phyloP scores from a whole-genome alignment of 805 yeast species.

The Ogataea trehalophila region DNA sequence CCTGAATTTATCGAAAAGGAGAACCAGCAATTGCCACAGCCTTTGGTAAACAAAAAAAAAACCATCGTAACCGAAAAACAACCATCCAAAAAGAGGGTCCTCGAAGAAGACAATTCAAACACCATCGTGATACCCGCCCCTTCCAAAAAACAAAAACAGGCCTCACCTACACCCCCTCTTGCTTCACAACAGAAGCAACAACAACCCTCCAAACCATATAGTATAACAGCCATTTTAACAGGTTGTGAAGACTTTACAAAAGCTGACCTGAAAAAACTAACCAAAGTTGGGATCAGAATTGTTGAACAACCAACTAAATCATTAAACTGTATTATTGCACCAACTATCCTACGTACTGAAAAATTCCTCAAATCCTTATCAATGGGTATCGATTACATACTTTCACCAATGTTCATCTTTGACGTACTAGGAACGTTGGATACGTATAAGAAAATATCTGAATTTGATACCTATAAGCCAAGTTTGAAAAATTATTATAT shows the following conservation, averaged over 20 bases:
- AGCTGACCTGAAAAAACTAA: constrained; percentile 39
- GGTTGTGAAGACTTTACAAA: constrained; percentile 55
- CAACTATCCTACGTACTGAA: constrained; percentile 78
- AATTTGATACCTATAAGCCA: constrained; percentile 25
- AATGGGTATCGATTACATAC: constrained; percentile 43
- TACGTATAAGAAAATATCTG: constrained; percentile 18
- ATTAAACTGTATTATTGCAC: constrained; percentile 60
- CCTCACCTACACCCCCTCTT: not conserved
- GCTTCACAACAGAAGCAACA: too few relatives aligned
- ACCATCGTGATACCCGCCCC: not conserved
- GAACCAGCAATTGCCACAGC: too few relatives aligned
- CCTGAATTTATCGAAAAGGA: too few relatives aligned
- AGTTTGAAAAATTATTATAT: constrained; percentile 22
- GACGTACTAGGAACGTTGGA: constrained; percentile 39
- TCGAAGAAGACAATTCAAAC: not conserved
- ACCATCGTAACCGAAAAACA: not conserved
- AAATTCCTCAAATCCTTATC: constrained; percentile 75
- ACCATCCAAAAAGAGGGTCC: not conserved
- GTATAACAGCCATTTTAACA: constrained; percentile 51
- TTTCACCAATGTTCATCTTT: constrained; percentile 51
- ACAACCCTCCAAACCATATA: constrained; percentile 25
- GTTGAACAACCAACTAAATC: constrained; percentile 36
- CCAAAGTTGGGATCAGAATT: constrained; percentile 54
- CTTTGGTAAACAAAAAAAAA: too few relatives aligned
- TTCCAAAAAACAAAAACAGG: not conserved